These are phyloP conservation scores for Kluyveromyces sp. DNA, from an alignment of 1,139 yeast species.

Conservation along the genomic window DNA sequence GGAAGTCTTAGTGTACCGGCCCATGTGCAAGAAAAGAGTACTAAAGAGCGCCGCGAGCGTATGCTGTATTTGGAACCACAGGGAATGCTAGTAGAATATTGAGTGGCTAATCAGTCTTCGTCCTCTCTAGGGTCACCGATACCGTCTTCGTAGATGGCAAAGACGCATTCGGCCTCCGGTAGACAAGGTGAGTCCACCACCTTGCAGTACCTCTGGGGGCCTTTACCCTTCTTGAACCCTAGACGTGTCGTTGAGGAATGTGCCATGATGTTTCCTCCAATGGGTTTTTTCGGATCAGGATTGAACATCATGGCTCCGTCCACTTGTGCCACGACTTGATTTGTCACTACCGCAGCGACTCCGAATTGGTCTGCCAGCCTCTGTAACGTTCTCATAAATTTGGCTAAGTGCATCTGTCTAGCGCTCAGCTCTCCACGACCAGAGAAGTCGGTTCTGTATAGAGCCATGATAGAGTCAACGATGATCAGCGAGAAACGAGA, in stretches of 20 bases:
- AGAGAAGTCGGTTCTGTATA: slow-evolving; percentile 88
- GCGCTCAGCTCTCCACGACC: slow-evolving; percentile 97
- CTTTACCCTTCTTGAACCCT: slow-evolving; percentile 83
- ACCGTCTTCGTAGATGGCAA: slow-evolving; percentile 95
- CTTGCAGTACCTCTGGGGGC: slow-evolving; percentile 87
- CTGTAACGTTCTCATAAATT: slow-evolving; percentile 84
- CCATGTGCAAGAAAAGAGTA: background rate
- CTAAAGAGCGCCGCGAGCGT: no score
- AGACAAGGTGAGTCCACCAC: slow-evolving; percentile 88
- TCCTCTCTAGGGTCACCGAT: slow-evolving; percentile 91
- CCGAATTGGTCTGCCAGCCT: slow-evolving; percentile 97
- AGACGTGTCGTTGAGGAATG: slow-evolving; percentile 93
- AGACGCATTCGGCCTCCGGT: slow-evolving; percentile 91
- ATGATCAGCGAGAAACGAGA: slow-evolving; percentile 75
- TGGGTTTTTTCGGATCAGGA: slow-evolving; percentile 98
- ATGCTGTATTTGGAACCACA: no score
- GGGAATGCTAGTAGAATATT: background rate
- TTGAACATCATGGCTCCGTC: slow-evolving; percentile 86
- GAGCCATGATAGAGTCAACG: slow-evolving; percentile 94
- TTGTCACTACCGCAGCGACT: slow-evolving; percentile 95
- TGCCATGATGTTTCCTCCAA: slow-evolving; percentile 97
- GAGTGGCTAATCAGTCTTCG: slow-evolving; percentile 35
- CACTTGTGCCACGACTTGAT: slow-evolving; percentile 97
- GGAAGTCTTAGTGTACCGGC: no score
- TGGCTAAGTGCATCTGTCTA: slow-evolving; percentile 90